Evolutionary conservation across 768 basidiomycete species (phyloP).

Genomic region (Auricularia heimuer): DNA sequence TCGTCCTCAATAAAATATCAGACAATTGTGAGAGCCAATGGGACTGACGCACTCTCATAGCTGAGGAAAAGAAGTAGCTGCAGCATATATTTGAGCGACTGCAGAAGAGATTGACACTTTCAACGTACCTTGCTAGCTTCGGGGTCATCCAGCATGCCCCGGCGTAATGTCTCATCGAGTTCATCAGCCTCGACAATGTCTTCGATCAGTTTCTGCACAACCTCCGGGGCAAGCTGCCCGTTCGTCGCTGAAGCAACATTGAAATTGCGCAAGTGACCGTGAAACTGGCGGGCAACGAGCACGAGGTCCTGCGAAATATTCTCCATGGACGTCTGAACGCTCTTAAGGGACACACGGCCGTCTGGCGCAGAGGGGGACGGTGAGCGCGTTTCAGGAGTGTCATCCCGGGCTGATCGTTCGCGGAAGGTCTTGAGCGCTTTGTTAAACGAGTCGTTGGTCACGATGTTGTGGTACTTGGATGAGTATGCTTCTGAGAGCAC

Average conservation of each 20-base stretch:
- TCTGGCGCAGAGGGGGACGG: neutral
- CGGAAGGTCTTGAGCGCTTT: constrained; percentile 38
- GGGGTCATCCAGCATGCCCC: constrained; percentile 33
- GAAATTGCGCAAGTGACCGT: constrained; percentile 29
- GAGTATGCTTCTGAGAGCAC: constrained; percentile 62
- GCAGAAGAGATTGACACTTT: constrained; percentile 7
- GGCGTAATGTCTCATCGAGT: constrained; percentile 24
- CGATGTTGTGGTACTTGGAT: constrained; percentile 43
- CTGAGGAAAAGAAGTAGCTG: constrained; percentile 30
- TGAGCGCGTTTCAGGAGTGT: neutral
- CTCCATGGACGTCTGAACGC: constrained; percentile 9
- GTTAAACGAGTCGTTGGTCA: constrained; percentile 24
- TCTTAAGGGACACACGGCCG: neutral
- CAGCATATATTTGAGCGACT: neutral
- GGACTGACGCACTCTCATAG: constrained; percentile 32
- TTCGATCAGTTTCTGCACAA: constrained; percentile 29
- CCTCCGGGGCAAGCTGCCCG: constrained; percentile 1
- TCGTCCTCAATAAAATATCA: constrained; percentile 18
- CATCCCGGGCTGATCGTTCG: constrained; percentile 16
- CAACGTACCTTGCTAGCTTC: constrained; percentile 30
- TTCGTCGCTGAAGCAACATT: neutral
- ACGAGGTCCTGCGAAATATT: constrained; percentile 25
- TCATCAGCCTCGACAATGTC: constrained; percentile 28
- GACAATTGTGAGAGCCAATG: neutral
- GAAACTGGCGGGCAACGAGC: constrained; percentile 28